phyloP scores from a whole-genome alignment of 2,329 filamentous ascomycete genomes.

The Basipetospora chlamydospora region DNA sequence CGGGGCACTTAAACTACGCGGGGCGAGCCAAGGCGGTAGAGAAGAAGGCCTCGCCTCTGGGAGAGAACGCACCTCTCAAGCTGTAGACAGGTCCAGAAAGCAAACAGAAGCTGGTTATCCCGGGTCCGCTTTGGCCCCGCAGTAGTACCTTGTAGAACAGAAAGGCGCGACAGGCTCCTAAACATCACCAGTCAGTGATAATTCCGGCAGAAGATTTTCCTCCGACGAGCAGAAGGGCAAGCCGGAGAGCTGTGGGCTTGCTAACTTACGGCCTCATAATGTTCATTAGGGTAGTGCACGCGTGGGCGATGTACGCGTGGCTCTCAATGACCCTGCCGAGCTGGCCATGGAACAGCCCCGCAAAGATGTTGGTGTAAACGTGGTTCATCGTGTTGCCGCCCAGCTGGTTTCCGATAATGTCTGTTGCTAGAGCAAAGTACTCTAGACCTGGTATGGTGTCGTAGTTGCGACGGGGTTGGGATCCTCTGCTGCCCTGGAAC shows the following conservation, averaged over 20 bases:
- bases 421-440: slow-evolving; percentile 75
- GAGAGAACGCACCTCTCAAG: slow-evolving; percentile 71
- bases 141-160: neutral
- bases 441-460: slow-evolving; percentile 80
- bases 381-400: slow-evolving; percentile 70
- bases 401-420: slow-evolving; percentile 70
- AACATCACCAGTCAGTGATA: too few species aligned
- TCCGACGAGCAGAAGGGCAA: too few species aligned
- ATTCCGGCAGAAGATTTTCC: too few species aligned
- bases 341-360: slow-evolving; percentile 80
- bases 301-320: slow-evolving; percentile 45
- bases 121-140: slow-evolving; percentile 9
- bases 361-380: slow-evolving; percentile 72
- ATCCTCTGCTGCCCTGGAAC: slow-evolving; percentile 24
- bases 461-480: slow-evolving; percentile 44
- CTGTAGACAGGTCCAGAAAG: slow-evolving; percentile 89
- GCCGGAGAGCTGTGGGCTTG: too few species aligned
- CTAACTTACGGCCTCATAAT: slow-evolving; percentile 61
- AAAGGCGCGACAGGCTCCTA: slow-evolving; percentile 4
- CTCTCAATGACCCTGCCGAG: slow-evolving; percentile 78
- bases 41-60: too few species aligned
- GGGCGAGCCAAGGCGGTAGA: too few species aligned
- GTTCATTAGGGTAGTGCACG: slow-evolving; percentile 47
- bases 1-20: too few species aligned
- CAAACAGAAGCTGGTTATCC: slow-evolving; percentile 55